A percentile compares a stretch with the other conserved stretches of the same genome.
Conservation (phyloP, 148 eudicot species). For the Salicornia ramosissima region DNA sequence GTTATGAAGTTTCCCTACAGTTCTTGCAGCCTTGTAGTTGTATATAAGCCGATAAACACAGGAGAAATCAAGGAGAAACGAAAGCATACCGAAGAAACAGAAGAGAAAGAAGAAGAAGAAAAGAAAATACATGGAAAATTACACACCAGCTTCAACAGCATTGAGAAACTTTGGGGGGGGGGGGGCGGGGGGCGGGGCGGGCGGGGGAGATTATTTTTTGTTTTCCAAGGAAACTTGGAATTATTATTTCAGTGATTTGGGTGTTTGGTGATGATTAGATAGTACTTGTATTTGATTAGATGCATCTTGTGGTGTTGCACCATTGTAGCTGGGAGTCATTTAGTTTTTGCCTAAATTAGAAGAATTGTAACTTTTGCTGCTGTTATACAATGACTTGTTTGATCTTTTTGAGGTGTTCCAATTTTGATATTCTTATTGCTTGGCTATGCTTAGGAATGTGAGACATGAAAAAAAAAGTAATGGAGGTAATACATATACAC, state of each 20-base stretch:
- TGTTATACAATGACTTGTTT: neutral
- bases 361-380: neutral
- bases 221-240: neutral
- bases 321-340: neutral
- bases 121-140: neutral
- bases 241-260: neutral
- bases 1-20: neutral
- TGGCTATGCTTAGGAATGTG: too few species aligned
- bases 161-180: neutral
- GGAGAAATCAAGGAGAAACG: neutral
- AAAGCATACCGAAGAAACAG: neutral
- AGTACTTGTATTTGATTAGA: neutral
- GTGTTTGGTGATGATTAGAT: neutral
- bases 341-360: neutral
- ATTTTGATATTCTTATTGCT: too few species aligned
- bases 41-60: constrained; percentile 14
- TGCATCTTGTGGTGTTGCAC: neutral
- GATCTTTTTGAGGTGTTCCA: neutral
- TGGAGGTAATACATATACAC: too few species aligned
- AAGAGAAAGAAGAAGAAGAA: neutral
- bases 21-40: constrained; percentile 17
- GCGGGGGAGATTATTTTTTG: too few species aligned
- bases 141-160: neutral
- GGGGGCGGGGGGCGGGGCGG: too few species aligned
- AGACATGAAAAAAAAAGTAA: too few species aligned